These are phyloP conservation scores for Hura crepitans DNA, from an alignment of 441 rosid species.

Conservation along the genomic window DNA sequence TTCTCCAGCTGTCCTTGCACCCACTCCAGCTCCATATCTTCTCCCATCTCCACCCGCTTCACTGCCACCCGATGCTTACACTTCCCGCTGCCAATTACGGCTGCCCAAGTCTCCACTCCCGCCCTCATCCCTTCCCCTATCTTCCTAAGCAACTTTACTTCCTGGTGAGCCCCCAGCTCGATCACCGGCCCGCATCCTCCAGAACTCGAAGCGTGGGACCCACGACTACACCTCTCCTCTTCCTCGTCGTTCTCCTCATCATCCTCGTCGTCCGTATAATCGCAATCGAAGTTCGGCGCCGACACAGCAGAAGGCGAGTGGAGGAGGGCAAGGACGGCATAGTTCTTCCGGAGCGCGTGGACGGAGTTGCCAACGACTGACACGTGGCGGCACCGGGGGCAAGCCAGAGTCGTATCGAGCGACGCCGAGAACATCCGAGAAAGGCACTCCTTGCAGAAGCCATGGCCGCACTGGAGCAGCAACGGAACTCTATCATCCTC, in stretches of 20 bases:
- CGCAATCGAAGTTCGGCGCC: constrained; percentile 51
- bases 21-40: constrained; percentile 83
- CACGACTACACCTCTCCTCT: constrained; percentile 39
- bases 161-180: constrained; percentile 51
- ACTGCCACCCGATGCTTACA: constrained; percentile 72
- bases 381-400: constrained; percentile 91
- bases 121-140: constrained; percentile 53
- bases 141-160: constrained; percentile 43
- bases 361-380: constrained; percentile 92
- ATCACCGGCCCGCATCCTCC: constrained; percentile 52
- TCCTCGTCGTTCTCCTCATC: constrained; percentile 28
- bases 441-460: constrained; percentile 87
- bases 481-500: constrained; percentile 89
- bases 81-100: constrained; percentile 47
- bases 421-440: constrained; percentile 88
- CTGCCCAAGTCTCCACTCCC: constrained; percentile 83
- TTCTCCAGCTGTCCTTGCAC: constrained; percentile 75
- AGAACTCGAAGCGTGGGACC: constrained; percentile 54
- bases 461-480: constrained; percentile 89
- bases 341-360: constrained; percentile 78
- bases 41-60: constrained; percentile 60
- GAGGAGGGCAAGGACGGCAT: constrained; percentile 70
- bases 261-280: constrained; percentile 46
- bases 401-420: constrained; percentile 62
- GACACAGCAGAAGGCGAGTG: constrained; percentile 42